These are phyloP conservation scores for Cordyceps farinosa DNA, from an alignment of 2,329 filamentous ascomycete genomes.

Conservation along the genomic window DNA sequence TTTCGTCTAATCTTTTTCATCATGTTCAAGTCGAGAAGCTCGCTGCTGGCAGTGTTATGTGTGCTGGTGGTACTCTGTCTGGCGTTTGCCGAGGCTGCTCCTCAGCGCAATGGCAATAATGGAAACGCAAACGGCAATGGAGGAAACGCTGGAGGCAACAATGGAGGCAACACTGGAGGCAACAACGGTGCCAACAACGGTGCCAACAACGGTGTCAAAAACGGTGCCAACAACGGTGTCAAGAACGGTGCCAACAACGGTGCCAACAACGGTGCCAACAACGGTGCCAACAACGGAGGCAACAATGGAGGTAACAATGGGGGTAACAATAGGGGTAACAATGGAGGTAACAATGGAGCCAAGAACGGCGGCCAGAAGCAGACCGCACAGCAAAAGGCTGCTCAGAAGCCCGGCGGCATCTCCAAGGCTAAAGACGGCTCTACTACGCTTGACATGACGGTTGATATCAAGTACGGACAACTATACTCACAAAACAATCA, in stretches of 20 bases:
- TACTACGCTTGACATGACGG: constrained; percentile 52
- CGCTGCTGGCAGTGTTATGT: constrained; percentile 7
- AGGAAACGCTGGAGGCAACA: neutral
- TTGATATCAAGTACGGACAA: constrained; percentile 47
- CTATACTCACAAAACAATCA: constrained; percentile 17
- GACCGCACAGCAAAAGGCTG: neutral
- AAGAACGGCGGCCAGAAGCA: neutral
- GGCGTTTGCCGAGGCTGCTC: constrained; percentile 6
- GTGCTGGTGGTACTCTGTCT: neutral
- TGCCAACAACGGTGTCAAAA: too few relatives aligned
- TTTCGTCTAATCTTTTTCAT: neutral
- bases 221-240: too few relatives aligned
- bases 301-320: neutral
- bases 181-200: neutral
- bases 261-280: neutral
- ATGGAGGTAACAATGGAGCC: neutral
- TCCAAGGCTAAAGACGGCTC: constrained; percentile 50
- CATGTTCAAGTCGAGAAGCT: constrained; percentile 7
- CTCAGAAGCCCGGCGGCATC: constrained; percentile 21
- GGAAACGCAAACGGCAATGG: neutral
- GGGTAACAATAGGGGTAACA: neutral
- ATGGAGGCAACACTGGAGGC: neutral
- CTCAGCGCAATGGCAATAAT: constrained; percentile 6
- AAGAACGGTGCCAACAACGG: too few relatives aligned
- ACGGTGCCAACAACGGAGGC: neutral